Evolutionary conservation across 2,329 filamentous ascomycete species (phyloP), one percentile per base, ranked within the genome.

Genomic region (Epichloe bromicola): DNA sequence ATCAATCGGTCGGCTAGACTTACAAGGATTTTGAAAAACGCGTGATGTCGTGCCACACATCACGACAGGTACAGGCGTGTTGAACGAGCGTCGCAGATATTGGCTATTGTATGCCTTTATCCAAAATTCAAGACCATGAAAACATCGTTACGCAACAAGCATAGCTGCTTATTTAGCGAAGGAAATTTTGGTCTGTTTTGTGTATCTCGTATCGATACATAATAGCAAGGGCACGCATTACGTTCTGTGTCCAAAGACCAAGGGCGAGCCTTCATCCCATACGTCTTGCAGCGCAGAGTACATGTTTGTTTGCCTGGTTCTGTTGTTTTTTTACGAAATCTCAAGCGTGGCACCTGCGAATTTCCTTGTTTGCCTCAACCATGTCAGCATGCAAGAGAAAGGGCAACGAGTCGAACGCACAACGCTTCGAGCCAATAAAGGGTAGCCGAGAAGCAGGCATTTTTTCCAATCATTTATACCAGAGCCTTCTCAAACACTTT

Each of bases 401-500:
- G 30, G 30, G 10, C 30, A 4, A 11, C 10, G 10, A 30, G 10
- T 11, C 3, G 30, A 30, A 4, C 30, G 30, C 30, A 30, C 30
- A 11, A 30, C 30, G 10, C 30, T 30, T 30, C 30, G 30, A 30
- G 10, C 30, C 30, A 11, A 26, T 26, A 26, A 30, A 30, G 30
- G 8, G 3, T 30, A 11, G 30, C 30, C 30, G 30, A 30, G 30
- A 30, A 30, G 30, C 30, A 11, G 30, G 30, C 30, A 11, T 8
- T 11, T 30, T 30, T 11, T 4, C 30, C 30, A 30, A 1, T 30
- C 14, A 2, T 45, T 33, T 46, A 51, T 6, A 43, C 33, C 34
- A 57, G 38, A 26, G 48, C 46, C 53, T 66, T 65, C 37, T 63
- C 61, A 34, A 65, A 63, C 1, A 63, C 49, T 30, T 52, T 57